These are phyloP conservation scores for Porcisia hertigi DNA, from an alignment of 208 protist species.

Conservation along the genomic window DNA sequence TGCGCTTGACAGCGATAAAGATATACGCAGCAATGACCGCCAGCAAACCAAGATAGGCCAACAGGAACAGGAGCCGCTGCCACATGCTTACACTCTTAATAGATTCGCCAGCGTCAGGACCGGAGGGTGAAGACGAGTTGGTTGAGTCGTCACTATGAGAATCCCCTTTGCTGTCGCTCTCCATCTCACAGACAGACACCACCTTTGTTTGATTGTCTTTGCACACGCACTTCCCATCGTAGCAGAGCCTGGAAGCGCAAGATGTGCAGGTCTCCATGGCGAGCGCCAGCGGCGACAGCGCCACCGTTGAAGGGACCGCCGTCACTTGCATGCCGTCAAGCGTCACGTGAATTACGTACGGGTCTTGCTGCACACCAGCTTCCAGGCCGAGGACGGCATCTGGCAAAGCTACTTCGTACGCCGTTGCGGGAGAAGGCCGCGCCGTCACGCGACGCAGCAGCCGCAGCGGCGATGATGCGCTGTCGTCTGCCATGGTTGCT, in stretches of 20 bases:
- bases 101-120: neutral
- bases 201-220: slow-evolving; percentile 27
- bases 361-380: neutral
- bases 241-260: slow-evolving; percentile 55
- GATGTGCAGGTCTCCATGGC: slow-evolving; percentile 44
- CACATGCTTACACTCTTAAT: slow-evolving; percentile 13
- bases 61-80: slow-evolving; percentile 30
- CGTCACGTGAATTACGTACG: slow-evolving; percentile 30
- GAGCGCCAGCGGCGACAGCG: slow-evolving; percentile 58
- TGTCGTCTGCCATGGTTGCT: neutral
- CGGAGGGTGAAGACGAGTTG: neutral
- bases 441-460: slow-evolving; percentile 25
- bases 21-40: slow-evolving; percentile 36
- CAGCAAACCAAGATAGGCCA: slow-evolving; percentile 44
- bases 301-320: slow-evolving; percentile 32
- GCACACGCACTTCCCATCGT: slow-evolving; percentile 36
- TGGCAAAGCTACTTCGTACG: slow-evolving; percentile 24
- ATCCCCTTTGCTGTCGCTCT: slow-evolving; percentile 22
- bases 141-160: slow-evolving; percentile 1
- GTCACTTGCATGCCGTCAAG: slow-evolving; percentile 46
- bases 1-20: slow-evolving; percentile 25
- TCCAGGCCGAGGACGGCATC: slow-evolving; percentile 22
- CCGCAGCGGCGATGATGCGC: neutral
- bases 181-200: slow-evolving; percentile 18
- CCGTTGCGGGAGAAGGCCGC: slow-evolving; percentile 13